A percentile compares a stretch with the other conserved stretches of the same genome.
phyloP scores from a whole-genome alignment of 192 early-diverging fungal species.

The Backusella australiensis region DNA sequence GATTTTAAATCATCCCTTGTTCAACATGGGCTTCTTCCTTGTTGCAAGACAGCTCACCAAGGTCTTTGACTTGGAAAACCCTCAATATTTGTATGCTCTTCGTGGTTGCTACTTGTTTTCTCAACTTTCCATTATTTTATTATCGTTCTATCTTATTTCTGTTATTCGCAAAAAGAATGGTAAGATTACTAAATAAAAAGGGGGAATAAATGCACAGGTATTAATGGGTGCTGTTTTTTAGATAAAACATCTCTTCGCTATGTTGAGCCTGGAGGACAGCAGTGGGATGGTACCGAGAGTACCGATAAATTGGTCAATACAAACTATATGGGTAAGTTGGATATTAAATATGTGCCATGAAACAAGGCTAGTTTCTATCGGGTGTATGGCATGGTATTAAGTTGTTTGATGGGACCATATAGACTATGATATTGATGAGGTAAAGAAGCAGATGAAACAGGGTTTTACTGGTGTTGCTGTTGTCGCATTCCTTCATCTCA shows the following conservation, averaged over 20 bases:
- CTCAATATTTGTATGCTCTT: slow-evolving; percentile 52
- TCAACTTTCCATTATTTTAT: slow-evolving; percentile 50
- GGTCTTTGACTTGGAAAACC: slow-evolving; percentile 62
- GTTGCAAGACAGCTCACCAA: slow-evolving; percentile 64
- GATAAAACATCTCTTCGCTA: slow-evolving; percentile 78
- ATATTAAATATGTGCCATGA: background rate
- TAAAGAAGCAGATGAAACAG: slow-evolving; percentile 67
- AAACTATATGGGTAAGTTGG: slow-evolving; percentile 20
- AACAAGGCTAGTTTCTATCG: background rate
- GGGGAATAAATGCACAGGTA: background rate
- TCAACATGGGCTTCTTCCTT: slow-evolving; percentile 47
- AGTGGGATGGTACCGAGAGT: slow-evolving; percentile 36
- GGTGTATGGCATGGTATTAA: background rate
- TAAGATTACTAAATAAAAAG: slow-evolving; percentile 9
- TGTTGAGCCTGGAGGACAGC: slow-evolving; percentile 63
- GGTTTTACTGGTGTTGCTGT: slow-evolving; percentile 64
- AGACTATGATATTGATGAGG: slow-evolving; percentile 77
- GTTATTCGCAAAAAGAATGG: slow-evolving; percentile 69
- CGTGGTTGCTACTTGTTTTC: slow-evolving; percentile 53
- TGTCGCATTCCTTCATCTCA: slow-evolving; percentile 80
- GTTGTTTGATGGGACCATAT: background rate
- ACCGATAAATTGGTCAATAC: slow-evolving; percentile 33
- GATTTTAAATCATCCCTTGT: slow-evolving; percentile 23
- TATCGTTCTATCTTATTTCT: slow-evolving; percentile 37
- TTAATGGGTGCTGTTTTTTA: slow-evolving; percentile 19